Conservation (phyloP, 2,329 filamentous ascomycete species). For the Claviceps sp. region DNA sequence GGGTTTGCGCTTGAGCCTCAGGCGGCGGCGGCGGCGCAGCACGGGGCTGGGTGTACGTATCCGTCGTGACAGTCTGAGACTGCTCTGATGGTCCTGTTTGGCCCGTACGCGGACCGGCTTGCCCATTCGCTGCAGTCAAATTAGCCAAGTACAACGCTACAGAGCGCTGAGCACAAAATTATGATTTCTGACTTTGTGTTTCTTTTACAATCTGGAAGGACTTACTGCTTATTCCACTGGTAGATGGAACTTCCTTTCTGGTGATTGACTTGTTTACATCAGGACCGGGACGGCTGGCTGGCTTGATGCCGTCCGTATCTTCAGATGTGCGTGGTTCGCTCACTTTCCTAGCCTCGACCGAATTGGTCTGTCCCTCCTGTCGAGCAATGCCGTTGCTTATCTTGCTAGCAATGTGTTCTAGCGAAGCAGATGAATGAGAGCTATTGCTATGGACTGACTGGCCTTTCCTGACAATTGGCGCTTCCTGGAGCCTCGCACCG, state of each 20-base stretch:
- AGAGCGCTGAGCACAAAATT: background rate
- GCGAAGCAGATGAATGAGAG: constrained; percentile 26
- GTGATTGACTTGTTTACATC: constrained; percentile 37
- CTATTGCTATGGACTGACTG: constrained; percentile 27
- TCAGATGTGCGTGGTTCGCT: constrained; percentile 42
- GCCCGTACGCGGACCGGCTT: constrained; percentile 1
- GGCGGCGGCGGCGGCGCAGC: constrained; percentile 39
- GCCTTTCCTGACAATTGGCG: constrained; percentile 49
- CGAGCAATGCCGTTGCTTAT: constrained; percentile 20
- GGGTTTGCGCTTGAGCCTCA: constrained; percentile 17
- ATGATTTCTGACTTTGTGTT: background rate
- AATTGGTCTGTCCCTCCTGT: constrained; percentile 12
- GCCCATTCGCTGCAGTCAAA: constrained; percentile 1
- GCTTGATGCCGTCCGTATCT: constrained; percentile 33
- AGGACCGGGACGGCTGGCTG: constrained; percentile 24
- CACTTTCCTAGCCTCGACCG: constrained; percentile 21
- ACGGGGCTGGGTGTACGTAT: constrained; percentile 45
- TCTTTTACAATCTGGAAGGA: background rate
- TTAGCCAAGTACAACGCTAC: background rate
- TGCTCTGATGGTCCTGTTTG: background rate
- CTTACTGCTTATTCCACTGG: constrained; percentile 28
- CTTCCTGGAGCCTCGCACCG: constrained; percentile 68
- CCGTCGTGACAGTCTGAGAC: constrained; percentile 19
- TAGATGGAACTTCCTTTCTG: constrained; percentile 48
- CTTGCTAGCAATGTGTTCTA: constrained; percentile 22